These are phyloP conservation scores for Aspergillus quadricinctus DNA, from an alignment of 2,329 filamentous ascomycete species.

Conservation along the genomic window DNA sequence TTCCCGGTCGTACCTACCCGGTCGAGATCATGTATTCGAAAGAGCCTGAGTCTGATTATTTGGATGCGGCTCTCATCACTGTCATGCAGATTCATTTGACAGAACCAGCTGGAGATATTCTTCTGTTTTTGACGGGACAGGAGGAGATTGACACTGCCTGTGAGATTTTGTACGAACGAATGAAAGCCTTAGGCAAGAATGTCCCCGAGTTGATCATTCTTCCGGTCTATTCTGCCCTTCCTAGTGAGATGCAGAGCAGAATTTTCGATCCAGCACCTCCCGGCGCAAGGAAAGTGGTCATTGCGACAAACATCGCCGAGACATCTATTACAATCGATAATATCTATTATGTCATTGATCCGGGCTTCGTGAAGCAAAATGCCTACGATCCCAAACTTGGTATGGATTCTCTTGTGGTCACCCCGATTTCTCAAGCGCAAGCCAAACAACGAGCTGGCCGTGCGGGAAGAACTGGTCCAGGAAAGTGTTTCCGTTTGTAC, in stretches of 20 bases:
- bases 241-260: slow-evolving; percentile 85
- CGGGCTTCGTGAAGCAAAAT: slow-evolving; percentile 96
- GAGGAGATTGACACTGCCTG: slow-evolving; percentile 96
- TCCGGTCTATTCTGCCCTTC: slow-evolving; percentile 92
- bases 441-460: slow-evolving; percentile 91
- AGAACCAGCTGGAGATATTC: slow-evolving; percentile 85
- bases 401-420: slow-evolving; percentile 95
- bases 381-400: slow-evolving; percentile 95
- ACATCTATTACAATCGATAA: slow-evolving; percentile 97
- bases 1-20: slow-evolving; percentile 89
- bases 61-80: slow-evolving; percentile 89
- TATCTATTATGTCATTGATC: slow-evolving; percentile 95
- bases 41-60: slow-evolving; percentile 92
- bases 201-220: slow-evolving; percentile 91
- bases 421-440: slow-evolving; percentile 93
- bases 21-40: slow-evolving; percentile 94
- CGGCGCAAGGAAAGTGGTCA: slow-evolving; percentile 86
- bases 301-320: slow-evolving; percentile 97
- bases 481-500: slow-evolving; percentile 93
- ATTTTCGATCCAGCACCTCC: slow-evolving; percentile 92
- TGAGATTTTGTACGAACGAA: slow-evolving; percentile 87
- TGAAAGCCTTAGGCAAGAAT: slow-evolving; percentile 87
- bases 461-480: slow-evolving; percentile 89
- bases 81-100: slow-evolving; percentile 98
- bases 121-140: slow-evolving; percentile 95